Evolutionary conservation across 768 basidiomycete genomes (phyloP).

Genomic region (Phylloporus scabripes): DNA sequence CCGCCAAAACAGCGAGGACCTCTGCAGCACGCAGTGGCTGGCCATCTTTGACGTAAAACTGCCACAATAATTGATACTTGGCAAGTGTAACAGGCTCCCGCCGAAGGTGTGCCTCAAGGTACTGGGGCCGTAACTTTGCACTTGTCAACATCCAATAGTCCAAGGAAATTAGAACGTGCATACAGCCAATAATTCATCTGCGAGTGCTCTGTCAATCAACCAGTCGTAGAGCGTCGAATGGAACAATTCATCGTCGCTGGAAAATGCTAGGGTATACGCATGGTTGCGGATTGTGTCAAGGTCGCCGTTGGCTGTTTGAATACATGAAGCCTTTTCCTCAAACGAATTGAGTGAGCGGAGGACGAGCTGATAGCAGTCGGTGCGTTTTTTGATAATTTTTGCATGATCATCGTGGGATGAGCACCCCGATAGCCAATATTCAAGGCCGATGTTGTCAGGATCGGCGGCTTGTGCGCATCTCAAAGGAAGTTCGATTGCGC

Average conservation of each 20-base stretch:
- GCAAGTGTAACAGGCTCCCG: conserved; percentile 75
- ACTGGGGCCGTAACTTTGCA: conserved; percentile 73
- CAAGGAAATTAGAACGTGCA: conserved; percentile 17
- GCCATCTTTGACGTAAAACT: conserved; percentile 91
- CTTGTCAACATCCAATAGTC: conserved; percentile 8
- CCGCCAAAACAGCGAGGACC: conserved; percentile 76
- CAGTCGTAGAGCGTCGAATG: conserved; percentile 94
- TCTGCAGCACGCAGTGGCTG: conserved; percentile 85
- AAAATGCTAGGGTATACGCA: conserved; percentile 83
- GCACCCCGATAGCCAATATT: conserved; percentile 67
- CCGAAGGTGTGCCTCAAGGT: conserved; percentile 82
- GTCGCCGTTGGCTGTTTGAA: conserved; percentile 39
- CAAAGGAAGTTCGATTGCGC: conserved; percentile 81
- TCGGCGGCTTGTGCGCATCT: conserved; percentile 79
- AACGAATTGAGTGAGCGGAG: conserved; percentile 77
- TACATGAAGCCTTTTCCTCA: conserved; percentile 53
- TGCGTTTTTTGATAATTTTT: conserved; percentile 53
- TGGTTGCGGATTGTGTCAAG: conserved; percentile 71
- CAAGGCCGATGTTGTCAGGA: conserved; percentile 64
- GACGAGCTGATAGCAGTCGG: conserved; percentile 76
- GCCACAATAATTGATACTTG: conserved; percentile 90
- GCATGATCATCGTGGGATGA: conserved; percentile 55
- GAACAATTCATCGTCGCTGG: conserved; percentile 86
- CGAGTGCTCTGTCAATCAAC: conserved; percentile 72
- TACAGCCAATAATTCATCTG: conserved; percentile 89